Evolutionary conservation across 2,329 filamentous ascomycete species (phyloP), one percentile per base, ranked within the genome.

Genomic region (Talaromyces sp.): DNA sequence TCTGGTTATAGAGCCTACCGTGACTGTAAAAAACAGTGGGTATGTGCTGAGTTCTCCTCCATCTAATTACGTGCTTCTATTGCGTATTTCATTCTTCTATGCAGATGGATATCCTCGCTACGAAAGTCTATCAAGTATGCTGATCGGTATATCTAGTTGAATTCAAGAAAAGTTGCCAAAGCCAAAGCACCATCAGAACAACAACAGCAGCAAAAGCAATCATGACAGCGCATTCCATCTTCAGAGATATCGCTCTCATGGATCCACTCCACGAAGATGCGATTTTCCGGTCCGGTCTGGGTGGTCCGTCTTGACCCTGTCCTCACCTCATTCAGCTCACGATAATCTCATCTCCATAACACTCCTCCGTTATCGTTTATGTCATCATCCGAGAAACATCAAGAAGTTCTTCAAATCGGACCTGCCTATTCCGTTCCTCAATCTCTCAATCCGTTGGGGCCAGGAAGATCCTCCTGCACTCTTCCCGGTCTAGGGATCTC

Each of bases 21-120:
- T 66, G 92, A 96, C 68, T 98, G 94, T 80, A 97, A 97, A 78
- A 93, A 96, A 80, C 86, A 89, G 82, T 97, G 93, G 93, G 93
- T 97, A 84, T 72, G 86, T 80, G 17, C 17, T 36, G 25, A 56
- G 13, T 31, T 40, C n/a, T 25, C n/a, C 13, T 17, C 10, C 19
- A 17, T 13, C 25, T 8, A n/a, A 4, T 58, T 58, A 19, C 13
- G 45, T 49, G 45, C 45, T n/a, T 54, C 17, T 2, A n/a, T 34
- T 19, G 7, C 2, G 19, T n/a, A 43, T n/a, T 63, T n/a, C 2
- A 17, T 47, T 53, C 15, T 17, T 36, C 3, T 19, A 13, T 34
- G 2, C 10, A 10, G 5, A 54, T 31, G 15, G 11, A 53, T 31
- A 19, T 5, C 25, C 17, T 53, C 17, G 2, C 17, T 15, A 27